Base-by-base conservation (phyloP, 129 eudicot genomes). In the Pittosporum tobira region DNA sequence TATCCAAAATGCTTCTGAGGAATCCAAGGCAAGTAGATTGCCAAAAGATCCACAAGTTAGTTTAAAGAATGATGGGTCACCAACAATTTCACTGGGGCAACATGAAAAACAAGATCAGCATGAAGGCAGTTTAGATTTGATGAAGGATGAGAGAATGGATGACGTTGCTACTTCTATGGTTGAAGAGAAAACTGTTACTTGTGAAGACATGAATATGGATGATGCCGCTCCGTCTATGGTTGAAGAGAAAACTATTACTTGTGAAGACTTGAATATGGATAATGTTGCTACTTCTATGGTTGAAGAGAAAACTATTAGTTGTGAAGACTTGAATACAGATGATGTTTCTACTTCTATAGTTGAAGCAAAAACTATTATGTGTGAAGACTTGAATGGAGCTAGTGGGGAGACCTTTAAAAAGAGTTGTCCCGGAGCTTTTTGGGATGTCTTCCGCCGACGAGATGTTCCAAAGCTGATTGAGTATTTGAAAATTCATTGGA, bases 371-470 rank as follows among this genome's bases (percentile, higher is more conserved):
- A 45, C 46, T 42, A 66, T 30, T 57, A 68, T 56, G 51, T 70
- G 67, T 66, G 78, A 79, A 64, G 78, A 75, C 69, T 62, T 78
- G 65, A 75, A 75, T 26, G 48, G 24, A 40, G 62, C 40, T 18
- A 34, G 75, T 48, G 76, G 59, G 29, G 76, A 75, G 23, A 43
- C 58, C 9, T 31, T 61, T 27, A 69, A 47, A 57, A 72, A 71
- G 45, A 64, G 61, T 65, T 42, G 9, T 52, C 82, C 88, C 45
- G 99, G 99, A 57, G 96, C 86, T 64, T 56, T 69, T 65, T 81
- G 99, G 99, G 94, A 93, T 65, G 78, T 93, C 59, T 93, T 84
- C 49, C 83, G 86, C 22, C 88, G 86, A 50, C 74, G 79, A 57
- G 99, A 93, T 71, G 79, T 77, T 61, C 88, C 94, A 26, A 87